Evolutionary conservation across 2,329 filamentous ascomycete genomes (phyloP).

Genomic region (Pyricularia grisea): DNA sequence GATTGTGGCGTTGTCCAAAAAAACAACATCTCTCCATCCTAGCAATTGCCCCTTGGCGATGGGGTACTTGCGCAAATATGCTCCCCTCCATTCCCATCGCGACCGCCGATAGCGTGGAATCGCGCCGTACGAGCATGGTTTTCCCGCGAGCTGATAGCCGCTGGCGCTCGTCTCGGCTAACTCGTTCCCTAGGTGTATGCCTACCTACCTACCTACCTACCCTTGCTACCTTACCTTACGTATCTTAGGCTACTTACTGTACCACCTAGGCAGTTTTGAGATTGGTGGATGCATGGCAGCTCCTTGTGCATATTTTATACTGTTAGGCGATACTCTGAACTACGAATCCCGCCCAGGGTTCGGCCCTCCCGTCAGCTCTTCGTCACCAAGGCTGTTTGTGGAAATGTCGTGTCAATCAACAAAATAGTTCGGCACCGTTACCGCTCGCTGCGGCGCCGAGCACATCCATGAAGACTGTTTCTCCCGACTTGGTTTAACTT

Average conservation of each 20-base stretch:
- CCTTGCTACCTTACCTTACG: no score
- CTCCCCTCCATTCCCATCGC: background rate
- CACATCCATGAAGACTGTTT: background rate
- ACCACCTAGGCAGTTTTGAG: no score
- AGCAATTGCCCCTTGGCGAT: background rate
- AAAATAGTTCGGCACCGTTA: background rate
- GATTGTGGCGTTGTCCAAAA: background rate
- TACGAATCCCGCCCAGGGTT: background rate
- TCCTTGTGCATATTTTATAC: background rate
- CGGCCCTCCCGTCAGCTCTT: background rate
- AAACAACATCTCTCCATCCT: background rate
- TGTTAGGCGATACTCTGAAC: background rate
- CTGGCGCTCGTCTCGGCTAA: background rate
- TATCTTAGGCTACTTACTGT: no score
- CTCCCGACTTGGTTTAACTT: background rate
- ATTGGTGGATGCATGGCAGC: background rate
- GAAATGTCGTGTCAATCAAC: background rate
- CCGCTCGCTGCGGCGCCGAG: background rate
- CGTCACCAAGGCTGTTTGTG: background rate
- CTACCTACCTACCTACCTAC: no score
- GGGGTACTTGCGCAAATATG: background rate
- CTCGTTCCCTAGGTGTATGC: background rate
- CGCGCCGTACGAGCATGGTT: background rate
- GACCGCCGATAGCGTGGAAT: background rate
- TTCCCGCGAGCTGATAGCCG: background rate